Evolutionary conservation across 108 stramenopile species (phyloP).

Genomic region (Skeletonema menzelii): DNA sequence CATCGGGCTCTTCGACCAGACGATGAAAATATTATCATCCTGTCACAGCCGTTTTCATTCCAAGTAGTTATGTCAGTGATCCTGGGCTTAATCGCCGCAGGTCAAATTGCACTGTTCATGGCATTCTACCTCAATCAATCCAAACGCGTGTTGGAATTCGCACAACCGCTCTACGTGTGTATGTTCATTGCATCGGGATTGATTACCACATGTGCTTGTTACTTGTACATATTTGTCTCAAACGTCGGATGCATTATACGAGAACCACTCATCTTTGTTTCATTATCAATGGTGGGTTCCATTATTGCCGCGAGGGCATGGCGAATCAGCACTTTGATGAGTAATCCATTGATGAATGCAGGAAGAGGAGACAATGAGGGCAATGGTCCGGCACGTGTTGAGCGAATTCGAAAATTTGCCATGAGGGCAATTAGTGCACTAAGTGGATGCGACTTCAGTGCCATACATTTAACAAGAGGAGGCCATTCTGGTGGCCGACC

Average conservation of each 20-base stretch:
- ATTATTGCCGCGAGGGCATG: slow-evolving; percentile 33
- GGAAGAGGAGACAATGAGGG: not conserved
- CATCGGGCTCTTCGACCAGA: slow-evolving; percentile 5
- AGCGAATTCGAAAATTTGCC: slow-evolving; percentile 3
- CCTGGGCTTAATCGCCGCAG: slow-evolving; percentile 11
- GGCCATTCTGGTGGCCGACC: slow-evolving; percentile 5
- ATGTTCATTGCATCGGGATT: slow-evolving; percentile 19
- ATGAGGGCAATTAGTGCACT: slow-evolving; percentile 15
- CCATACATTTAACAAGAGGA: not conserved
- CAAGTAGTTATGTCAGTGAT: slow-evolving; percentile 23
- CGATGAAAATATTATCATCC: slow-evolving; percentile 8
- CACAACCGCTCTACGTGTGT: slow-evolving; percentile 21
- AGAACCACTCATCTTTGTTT: slow-evolving; percentile 29
- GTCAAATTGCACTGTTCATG: slow-evolving; percentile 10
- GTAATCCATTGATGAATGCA: slow-evolving; percentile 17
- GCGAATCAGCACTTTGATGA: slow-evolving; percentile 31
- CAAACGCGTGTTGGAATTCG: slow-evolving; percentile 32
- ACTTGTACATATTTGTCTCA: slow-evolving; percentile 18
- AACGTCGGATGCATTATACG: slow-evolving; percentile 24
- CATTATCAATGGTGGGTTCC: slow-evolving; percentile 29
- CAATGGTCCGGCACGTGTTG: not conserved
- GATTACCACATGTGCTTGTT: slow-evolving; percentile 16
- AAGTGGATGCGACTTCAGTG: slow-evolving; percentile 2
- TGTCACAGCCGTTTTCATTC: slow-evolving; percentile 15
- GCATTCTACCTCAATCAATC: slow-evolving; percentile 21